A percentile compares a stretch with the other conserved stretches of the same genome.
Evolutionary conservation across 2,329 filamentous ascomycete species (phyloP).

Genomic region (Ophiocordyceps camponoti-saundersi): DNA sequence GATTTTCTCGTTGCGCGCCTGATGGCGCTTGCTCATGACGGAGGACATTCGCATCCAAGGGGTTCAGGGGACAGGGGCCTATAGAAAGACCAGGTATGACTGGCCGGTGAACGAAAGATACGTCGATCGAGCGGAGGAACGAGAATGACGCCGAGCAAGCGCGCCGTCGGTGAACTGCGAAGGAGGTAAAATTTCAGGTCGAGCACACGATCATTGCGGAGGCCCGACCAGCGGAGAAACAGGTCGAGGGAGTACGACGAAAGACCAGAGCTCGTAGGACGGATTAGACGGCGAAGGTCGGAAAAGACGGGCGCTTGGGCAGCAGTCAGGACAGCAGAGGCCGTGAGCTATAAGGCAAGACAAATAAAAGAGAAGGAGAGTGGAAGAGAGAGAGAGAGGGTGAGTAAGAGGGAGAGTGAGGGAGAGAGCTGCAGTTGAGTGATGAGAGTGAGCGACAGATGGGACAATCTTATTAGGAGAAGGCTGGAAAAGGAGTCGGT

Average conservation of each 20-base stretch:
- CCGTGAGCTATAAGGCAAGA: background rate
- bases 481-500: constrained; percentile 1
- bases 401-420: background rate
- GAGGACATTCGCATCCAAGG: constrained; percentile 40
- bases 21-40: constrained; percentile 82
- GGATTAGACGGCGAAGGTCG: background rate
- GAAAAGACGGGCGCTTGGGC: background rate
- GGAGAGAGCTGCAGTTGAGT: background rate
- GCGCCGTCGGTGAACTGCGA: background rate
- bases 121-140: background rate
- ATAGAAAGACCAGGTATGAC: background rate
- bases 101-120: background rate
- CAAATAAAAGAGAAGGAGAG: too few species aligned
- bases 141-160: background rate
- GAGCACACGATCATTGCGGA: background rate
- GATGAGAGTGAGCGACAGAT: background rate
- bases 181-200: background rate
- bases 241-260: background rate
- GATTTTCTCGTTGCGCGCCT: constrained; percentile 87
- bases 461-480: background rate
- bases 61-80: background rate
- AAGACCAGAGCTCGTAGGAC: background rate
- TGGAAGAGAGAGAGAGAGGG: background rate
- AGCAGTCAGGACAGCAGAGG: background rate
- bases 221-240: background rate